Percentiles rank a stretch among this genome's conserved stretches.
phyloP scores from a whole-genome alignment of 2,329 filamentous ascomycete genomes.

The Phaeosphaeriaceae sp. region DNA sequence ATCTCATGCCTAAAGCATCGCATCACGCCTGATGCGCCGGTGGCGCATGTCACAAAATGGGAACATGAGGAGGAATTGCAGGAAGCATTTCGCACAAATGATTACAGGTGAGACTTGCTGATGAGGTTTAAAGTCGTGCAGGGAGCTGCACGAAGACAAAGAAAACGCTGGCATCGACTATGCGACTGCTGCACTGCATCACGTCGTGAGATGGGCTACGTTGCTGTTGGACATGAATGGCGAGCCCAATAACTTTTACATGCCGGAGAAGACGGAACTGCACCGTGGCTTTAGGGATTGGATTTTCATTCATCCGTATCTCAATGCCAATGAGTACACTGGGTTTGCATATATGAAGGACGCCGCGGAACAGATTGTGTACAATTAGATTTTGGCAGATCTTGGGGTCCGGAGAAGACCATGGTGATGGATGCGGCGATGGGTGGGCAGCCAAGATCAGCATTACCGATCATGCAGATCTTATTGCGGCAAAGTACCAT shows the following conservation, averaged over 20 bases:
- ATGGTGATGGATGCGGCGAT: background rate
- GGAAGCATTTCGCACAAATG: background rate
- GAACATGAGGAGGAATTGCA: background rate
- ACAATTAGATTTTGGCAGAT: too few species aligned
- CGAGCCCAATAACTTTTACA: background rate
- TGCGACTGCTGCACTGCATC: background rate
- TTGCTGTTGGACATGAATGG: background rate
- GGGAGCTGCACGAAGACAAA: background rate
- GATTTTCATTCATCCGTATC: background rate
- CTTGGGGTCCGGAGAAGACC: too few species aligned
- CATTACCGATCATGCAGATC: background rate
- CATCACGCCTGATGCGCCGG: background rate
- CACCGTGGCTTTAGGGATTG: background rate
- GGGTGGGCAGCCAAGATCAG: background rate
- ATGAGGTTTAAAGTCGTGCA: background rate
- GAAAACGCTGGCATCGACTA: background rate
- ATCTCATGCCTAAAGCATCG: background rate
- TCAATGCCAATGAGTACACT: background rate
- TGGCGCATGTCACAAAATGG: background rate
- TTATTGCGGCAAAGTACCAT: background rate
- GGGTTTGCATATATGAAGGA: background rate
- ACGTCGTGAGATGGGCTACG: background rate
- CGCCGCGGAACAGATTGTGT: background rate
- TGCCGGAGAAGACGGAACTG: background rate
- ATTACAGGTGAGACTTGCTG: background rate